Evolutionary conservation across 768 basidiomycete species (phyloP).

Genomic region (Tricholomella constricta): DNA sequence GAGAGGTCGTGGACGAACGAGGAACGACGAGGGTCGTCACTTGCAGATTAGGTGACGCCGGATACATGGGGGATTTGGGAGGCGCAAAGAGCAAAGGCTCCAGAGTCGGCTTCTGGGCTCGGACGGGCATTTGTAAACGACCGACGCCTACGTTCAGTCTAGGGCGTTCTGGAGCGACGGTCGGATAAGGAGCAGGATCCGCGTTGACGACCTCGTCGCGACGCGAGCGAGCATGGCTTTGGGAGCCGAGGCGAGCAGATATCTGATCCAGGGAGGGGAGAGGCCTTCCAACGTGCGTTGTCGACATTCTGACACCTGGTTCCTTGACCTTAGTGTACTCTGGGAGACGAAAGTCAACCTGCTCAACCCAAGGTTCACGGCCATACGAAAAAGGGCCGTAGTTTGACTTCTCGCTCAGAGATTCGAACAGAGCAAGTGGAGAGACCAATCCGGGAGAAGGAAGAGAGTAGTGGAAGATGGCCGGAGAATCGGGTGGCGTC

Average conservation of each 20-base stretch:
- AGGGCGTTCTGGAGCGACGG: constrained; percentile 29
- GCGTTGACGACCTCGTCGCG: constrained; percentile 10
- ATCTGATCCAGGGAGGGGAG: constrained; percentile 80
- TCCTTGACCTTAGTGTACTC: constrained; percentile 23
- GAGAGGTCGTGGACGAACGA: constrained; percentile 42
- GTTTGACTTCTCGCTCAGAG: constrained; percentile 38
- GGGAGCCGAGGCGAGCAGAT: constrained; percentile 57
- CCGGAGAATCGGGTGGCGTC: constrained; percentile 70
- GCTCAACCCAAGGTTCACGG: constrained; percentile 61
- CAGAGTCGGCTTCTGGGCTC: constrained; percentile 29
- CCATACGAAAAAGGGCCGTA: constrained; percentile 23
- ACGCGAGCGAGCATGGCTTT: constrained; percentile 32
- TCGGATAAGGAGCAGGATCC: constrained; percentile 31
- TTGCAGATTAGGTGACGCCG: constrained; percentile 37
- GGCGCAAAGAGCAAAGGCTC: constrained; percentile 33
- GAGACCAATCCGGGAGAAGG: constrained; percentile 70
- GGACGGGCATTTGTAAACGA: constrained; percentile 44
- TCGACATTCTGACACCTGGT: background rate
- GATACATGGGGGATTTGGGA: constrained; percentile 38
- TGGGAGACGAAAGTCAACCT: constrained; percentile 60
- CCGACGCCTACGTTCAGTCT: constrained; percentile 39
- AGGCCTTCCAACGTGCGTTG: constrained; percentile 20
- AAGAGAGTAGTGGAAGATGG: constrained; percentile 66
- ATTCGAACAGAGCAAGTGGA: constrained; percentile 60
- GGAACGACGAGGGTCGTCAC: constrained; percentile 53